Evolutionary conservation across 768 basidiomycete species (phyloP), one percentile per base, ranked within the genome.

Genomic region (Boletus coccyginus): DNA sequence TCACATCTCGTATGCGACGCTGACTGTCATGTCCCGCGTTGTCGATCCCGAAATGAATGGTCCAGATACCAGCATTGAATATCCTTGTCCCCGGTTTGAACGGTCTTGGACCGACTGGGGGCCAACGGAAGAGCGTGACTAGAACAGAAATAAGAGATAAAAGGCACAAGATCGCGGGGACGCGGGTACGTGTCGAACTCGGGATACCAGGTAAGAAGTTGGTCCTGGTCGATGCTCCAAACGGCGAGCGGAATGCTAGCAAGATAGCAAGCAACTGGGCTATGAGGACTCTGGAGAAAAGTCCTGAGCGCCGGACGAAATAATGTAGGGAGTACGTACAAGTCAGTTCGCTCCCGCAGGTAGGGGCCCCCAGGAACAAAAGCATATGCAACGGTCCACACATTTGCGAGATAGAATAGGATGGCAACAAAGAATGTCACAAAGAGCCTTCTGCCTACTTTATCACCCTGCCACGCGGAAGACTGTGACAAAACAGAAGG

Each of bases 371-470:
- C 88, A 3, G 92, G 92, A 13, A 95, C 90, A 62, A 94, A 95
- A 2, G 92, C 92, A 72, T 95, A 94, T 1, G 92, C 92, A 52
- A 90, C 90, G 0, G 92, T 93, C 75, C 91, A 90, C 16, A 90
- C 83, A 53, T 84, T 86, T 31, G 85, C 80, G 24, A 94, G 77
- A 49, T 81, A 79, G 45, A 91, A 74, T 35, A 92, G 43, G 51
- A 82, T 78, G 51, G 85, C 86, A 3, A 86, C 73, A 21, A 84
- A 67, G 74, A 88, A 81, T 16, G 84, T 84, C 2, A 73, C 71
- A 44, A 81, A 82, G 59, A 80, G 81, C 5, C 81, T 82, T 61
- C 74, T 77, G 13, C 75, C 80, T 1, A 78, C 75, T 31, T 75
- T 71, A 2, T 72, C 73, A 8, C 69, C 67, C 5, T 67, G 64